Percentiles rank a stretch among this genome's conserved stretches.
Evolutionary conservation across 768 basidiomycete species (phyloP).

Genomic region (Ramaria rubella): DNA sequence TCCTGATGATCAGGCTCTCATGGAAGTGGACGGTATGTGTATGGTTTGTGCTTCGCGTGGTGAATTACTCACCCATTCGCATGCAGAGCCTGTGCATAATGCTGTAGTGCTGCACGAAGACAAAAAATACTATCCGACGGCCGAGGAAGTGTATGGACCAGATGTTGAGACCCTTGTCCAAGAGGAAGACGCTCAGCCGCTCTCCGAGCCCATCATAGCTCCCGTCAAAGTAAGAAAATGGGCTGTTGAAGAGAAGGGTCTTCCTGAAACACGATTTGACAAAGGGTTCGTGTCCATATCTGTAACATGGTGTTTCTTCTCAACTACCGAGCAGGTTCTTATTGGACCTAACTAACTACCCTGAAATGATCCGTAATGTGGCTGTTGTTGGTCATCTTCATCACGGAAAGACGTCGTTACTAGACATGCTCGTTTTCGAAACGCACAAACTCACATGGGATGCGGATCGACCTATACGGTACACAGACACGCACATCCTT

Average conservation of each 20-base stretch:
- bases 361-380: conserved; percentile 93
- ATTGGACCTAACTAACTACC: conserved; percentile 84
- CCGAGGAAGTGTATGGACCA: conserved; percentile 83
- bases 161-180: conserved; percentile 96
- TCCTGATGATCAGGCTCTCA: conserved; percentile 53
- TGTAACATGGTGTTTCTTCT: background rate
- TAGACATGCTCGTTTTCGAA: conserved; percentile 97
- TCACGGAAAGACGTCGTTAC: conserved; percentile 92
- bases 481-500: conserved; percentile 92
- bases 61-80: background rate
- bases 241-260: conserved; percentile 89
- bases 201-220: conserved; percentile 91
- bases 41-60: background rate
- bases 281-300: conserved; percentile 61
- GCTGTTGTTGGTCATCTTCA: conserved; percentile 95
- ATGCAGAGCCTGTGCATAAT: conserved; percentile 65
- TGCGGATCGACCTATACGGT: conserved; percentile 85
- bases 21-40: conserved; percentile 76
- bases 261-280: conserved; percentile 96
- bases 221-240: conserved; percentile 94
- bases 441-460: conserved; percentile 96
- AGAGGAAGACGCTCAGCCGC: conserved; percentile 94
- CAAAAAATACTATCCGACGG: conserved; percentile 96
- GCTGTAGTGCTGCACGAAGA: conserved; percentile 92
- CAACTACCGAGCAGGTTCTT: conserved; percentile 68